Evolutionary conservation across 1,284 basidiomycete species (phyloP).

Genomic region (Cutaneotrichosporon dermatis): DNA sequence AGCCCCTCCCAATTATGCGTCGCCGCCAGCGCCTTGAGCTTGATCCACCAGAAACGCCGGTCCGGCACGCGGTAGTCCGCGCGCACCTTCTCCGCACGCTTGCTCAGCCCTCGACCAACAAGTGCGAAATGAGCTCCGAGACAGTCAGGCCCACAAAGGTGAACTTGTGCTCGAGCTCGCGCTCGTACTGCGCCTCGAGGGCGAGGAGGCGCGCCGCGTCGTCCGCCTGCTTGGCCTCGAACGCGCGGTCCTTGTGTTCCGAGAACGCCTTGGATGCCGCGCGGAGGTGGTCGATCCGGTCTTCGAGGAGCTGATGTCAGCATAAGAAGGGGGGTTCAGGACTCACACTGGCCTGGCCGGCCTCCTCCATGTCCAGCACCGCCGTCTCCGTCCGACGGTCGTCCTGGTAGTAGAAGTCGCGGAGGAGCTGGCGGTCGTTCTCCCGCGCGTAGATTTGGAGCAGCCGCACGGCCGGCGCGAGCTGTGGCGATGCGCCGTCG

Average conservation of each 20-base stretch:
- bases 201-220: conserved; percentile 73
- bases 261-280: conserved; percentile 86
- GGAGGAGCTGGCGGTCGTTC: conserved; percentile 82
- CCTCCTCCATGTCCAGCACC: conserved; percentile 76
- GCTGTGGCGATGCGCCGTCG: conserved; percentile 65
- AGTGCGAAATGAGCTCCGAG: conserved; percentile 73
- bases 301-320: conserved; percentile 59
- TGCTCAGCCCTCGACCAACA: conserved; percentile 70
- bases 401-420: conserved; percentile 99
- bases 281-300: conserved; percentile 68
- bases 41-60: conserved; percentile 92
- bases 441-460: conserved; percentile 84
- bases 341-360: conserved; percentile 59
- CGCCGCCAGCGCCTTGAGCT: conserved; percentile 73
- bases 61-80: conserved; percentile 86
- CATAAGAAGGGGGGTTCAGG: neutral
- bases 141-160: conserved; percentile 73
- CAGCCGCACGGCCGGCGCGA: conserved; percentile 68
- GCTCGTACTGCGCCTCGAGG: conserved; percentile 79
- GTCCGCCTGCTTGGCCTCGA: conserved; percentile 93
- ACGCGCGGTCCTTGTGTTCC: conserved; percentile 83
- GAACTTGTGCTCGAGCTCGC: conserved; percentile 72
- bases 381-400: conserved; percentile 91
- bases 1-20: conserved; percentile 76
- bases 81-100: conserved; percentile 79